Percentiles rank a stretch among this genome's conserved stretches.
phyloP scores from a whole-genome alignment of 2,329 filamentous ascomycete species.

The Sphaerulina populicola region DNA sequence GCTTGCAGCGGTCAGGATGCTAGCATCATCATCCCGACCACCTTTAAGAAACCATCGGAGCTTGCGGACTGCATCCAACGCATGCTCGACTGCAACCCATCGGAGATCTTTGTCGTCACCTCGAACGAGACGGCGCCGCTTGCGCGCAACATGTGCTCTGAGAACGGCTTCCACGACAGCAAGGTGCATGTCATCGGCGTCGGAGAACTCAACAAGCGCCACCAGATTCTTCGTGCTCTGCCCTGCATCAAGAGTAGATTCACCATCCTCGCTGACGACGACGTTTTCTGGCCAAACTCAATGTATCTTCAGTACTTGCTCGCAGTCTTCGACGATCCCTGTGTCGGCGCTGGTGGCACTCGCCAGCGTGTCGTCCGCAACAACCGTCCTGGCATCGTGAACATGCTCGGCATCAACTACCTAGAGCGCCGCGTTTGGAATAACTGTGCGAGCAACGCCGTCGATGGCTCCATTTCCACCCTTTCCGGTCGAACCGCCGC shows the following conservation, averaged over 20 bases:
- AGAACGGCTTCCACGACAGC: slow-evolving; percentile 7
- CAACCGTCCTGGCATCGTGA: slow-evolving; percentile 33
- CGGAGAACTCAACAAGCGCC: slow-evolving; percentile 30
- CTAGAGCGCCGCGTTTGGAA: slow-evolving; percentile 57
- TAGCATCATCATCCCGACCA: slow-evolving; percentile 31
- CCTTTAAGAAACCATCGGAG: slow-evolving; percentile 28
- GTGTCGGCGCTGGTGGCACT: slow-evolving; percentile 50
- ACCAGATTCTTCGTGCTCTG: slow-evolving; percentile 30
- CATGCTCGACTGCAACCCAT: slow-evolving; percentile 23
- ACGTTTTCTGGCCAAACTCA: slow-evolving; percentile 30
- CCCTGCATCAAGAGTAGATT: slow-evolving; percentile 25
- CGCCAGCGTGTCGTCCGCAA: slow-evolving; percentile 47
- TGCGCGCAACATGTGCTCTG: slow-evolving; percentile 14
- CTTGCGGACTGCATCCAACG: slow-evolving; percentile 25
- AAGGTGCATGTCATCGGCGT: slow-evolving; percentile 30
- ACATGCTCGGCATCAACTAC: slow-evolving; percentile 53
- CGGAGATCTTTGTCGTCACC: slow-evolving; percentile 27
- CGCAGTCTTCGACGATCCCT: slow-evolving; percentile 37
- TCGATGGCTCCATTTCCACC: slow-evolving; percentile 54
- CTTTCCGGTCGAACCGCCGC: slow-evolving; percentile 50
- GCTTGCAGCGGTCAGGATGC: slow-evolving; percentile 24
- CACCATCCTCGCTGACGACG: slow-evolving; percentile 32
- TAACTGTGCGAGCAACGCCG: slow-evolving; percentile 46
- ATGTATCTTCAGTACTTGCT: slow-evolving; percentile 29
- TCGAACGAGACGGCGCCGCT: slow-evolving; percentile 20